These are phyloP conservation scores for Verticillium isaacii DNA, from an alignment of 2,329 filamentous ascomycete species.

Conservation along the genomic window DNA sequence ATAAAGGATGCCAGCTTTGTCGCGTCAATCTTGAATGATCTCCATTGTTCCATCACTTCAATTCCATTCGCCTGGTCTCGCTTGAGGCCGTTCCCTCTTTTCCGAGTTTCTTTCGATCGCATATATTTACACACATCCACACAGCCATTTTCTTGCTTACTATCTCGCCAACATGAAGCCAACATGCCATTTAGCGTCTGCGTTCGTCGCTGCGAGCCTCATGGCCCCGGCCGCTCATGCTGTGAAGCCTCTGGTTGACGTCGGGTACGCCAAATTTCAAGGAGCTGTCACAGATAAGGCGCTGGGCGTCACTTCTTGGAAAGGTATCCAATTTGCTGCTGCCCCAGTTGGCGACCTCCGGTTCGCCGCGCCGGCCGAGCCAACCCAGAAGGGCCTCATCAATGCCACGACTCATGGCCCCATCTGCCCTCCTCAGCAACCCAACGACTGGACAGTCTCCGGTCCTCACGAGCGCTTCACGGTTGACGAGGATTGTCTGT, in stretches of 20 bases:
- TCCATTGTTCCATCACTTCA: neutral
- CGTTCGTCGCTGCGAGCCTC: slow-evolving; percentile 2
- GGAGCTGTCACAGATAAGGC: slow-evolving; percentile 35
- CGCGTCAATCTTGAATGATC: neutral
- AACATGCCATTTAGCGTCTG: neutral
- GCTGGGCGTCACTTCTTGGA: slow-evolving; percentile 63
- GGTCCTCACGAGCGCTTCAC: slow-evolving; percentile 11
- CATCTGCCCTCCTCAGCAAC: slow-evolving; percentile 25
- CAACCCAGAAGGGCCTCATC: slow-evolving; percentile 35
- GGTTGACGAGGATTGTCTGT: slow-evolving; percentile 63
- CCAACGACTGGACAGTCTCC: slow-evolving; percentile 12
- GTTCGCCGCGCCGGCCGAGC: slow-evolving; percentile 62
- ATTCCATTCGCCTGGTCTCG: neutral
- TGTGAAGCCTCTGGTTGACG: slow-evolving; percentile 42
- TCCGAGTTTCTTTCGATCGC: neutral
- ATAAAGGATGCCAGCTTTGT: neutral
- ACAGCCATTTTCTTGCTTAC: neutral
- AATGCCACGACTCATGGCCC: slow-evolving; percentile 35
- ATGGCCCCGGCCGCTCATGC: slow-evolving; percentile 8
- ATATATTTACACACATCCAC: neutral
- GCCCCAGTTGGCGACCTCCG: slow-evolving; percentile 61
- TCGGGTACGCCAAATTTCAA: slow-evolving; percentile 63
- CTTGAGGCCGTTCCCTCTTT: neutral
- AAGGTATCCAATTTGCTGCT: slow-evolving; percentile 71
- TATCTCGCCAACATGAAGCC: neutral